Evolutionary conservation across 805 yeast genomes (phyloP), one percentile per base, ranked within the genome.

Genomic region (Lipomyces orientalis): DNA sequence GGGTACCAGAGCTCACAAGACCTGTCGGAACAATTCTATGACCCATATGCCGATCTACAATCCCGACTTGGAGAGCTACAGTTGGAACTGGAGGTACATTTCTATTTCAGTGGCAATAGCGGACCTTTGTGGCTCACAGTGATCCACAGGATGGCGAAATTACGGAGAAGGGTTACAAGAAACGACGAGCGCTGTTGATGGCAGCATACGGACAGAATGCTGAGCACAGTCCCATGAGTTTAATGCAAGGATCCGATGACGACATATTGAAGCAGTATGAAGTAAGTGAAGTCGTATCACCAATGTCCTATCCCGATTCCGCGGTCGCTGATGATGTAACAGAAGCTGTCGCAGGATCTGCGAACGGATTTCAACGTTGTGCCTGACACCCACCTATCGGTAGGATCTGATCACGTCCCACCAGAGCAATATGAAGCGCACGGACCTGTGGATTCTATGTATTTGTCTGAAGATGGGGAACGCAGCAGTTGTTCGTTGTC

Each of bases 141-240:
- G 22, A 19, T 29, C 10, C 9, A 6, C 43, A 80, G 71, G 93
- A 90, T 46, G 94, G 92, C 1, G 88, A 88, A 66, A 79, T 90
- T 64, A 90, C 95, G 0, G 88, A 84, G 58, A 90, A 89, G 75
- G 94, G 95, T 1, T 90, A 88, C 75, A 80, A 81, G 55, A 88
- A 85, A 72, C 88, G 87, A 68, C 79, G 91, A 67, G 83, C 69
- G n/a, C 58, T 56, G 54, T 34, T 69, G 39, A 52, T 64, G 14
- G 65, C 63, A 10, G 35, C 33, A 22, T 67, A 64, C 54, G 67
- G 59, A 35, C 66, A 58, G 34, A 16, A 8, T 56, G 57, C 10
- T 33, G 51, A 33, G n/a, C 22, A 19, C 12, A 16, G 39, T 19
- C 22, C 52, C 12, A 29, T 10, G 19, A 29, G 31, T 22, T 37